Evolutionary conservation across 1,284 basidiomycete genomes (phyloP).

Genomic region (Ustilago bromivora): DNA sequence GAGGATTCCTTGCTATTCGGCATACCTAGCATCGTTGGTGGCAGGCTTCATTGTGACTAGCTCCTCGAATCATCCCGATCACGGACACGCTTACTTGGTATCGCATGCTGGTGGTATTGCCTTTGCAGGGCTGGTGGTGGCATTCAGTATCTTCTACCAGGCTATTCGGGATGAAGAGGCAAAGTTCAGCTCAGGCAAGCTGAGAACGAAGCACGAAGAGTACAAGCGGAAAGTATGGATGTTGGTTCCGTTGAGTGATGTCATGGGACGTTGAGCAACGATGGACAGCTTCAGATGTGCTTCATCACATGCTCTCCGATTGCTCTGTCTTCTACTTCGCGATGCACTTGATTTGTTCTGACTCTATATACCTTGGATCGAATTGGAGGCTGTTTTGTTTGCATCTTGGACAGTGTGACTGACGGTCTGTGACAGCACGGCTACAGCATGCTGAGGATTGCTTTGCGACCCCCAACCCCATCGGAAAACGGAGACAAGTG

Average conservation of each 20-base stretch:
- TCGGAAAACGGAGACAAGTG: too few relatives aligned
- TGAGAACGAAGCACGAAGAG: constrained; percentile 39
- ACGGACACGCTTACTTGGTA: constrained; percentile 34
- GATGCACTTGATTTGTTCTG: too few relatives aligned
- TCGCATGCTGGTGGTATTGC: constrained; percentile 40
- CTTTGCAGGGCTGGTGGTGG: constrained; percentile 21
- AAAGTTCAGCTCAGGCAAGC: constrained; percentile 47
- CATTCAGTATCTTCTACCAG: constrained; percentile 37
- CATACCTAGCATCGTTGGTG: constrained; percentile 33
- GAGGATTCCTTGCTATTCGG: constrained; percentile 42
- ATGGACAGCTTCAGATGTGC: too few relatives aligned
- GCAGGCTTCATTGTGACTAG: constrained; percentile 48
- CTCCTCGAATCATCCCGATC: constrained; percentile 44
- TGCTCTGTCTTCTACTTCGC: too few relatives aligned
- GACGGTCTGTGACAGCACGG: too few relatives aligned
- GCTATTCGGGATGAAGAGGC: constrained; percentile 49
- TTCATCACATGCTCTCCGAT: too few relatives aligned
- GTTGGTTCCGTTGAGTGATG: constrained; percentile 37
- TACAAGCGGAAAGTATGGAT: constrained; percentile 41
- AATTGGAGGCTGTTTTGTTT: not conserved
- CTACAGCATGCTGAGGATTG: too few relatives aligned
- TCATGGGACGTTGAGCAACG: constrained; percentile 20
- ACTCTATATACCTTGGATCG: too few relatives aligned
- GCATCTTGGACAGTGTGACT: too few relatives aligned
- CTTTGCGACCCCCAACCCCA: too few relatives aligned